phyloP scores from a whole-genome alignment of 805 yeast species.

The Candida silvicultrix region DNA sequence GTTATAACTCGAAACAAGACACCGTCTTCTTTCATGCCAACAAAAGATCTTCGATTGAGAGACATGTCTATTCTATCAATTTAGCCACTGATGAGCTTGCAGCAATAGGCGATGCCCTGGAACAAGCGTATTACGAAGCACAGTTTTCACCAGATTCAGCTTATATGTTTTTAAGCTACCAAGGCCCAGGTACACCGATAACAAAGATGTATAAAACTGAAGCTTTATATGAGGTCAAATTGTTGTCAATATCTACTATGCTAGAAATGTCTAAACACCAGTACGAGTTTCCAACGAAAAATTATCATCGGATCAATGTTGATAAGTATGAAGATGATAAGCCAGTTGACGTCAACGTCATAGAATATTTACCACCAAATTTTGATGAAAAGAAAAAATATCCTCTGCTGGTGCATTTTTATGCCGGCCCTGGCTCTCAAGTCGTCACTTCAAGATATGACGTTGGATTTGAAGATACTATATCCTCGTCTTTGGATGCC shows the following conservation, averaged over 20 bases:
- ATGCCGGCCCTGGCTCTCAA: conserved; percentile 97
- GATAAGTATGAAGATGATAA: conserved; percentile 39
- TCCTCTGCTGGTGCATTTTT: conserved; percentile 87
- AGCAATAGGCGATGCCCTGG: conserved; percentile 41
- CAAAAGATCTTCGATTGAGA: conserved; percentile 39
- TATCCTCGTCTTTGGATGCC: conserved; percentile 72
- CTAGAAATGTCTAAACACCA: conserved; percentile 10
- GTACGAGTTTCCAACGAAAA: conserved; percentile 50
- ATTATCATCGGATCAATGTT: conserved; percentile 41
- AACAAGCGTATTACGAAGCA: conserved; percentile 58
- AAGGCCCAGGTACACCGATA: conserved; percentile 76
- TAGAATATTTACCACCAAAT: conserved; percentile 70
- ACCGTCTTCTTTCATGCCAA: conserved; percentile 63
- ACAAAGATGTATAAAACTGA: conserved; percentile 59
- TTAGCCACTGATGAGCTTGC: conserved; percentile 25
- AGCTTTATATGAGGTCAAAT: background rate
- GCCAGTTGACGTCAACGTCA: conserved; percentile 46
- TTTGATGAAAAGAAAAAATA: conserved; percentile 53
- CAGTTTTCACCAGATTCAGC: conserved; percentile 72
- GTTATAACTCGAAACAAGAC: conserved; percentile 44
- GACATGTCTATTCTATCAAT: conserved; percentile 16
- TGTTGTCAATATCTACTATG: conserved; percentile 6
- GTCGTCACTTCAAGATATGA: conserved; percentile 55
- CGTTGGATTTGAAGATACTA: conserved; percentile 62
- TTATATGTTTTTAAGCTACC: conserved; percentile 56